A percentile compares a stretch with the other conserved stretches of the same genome.
These are phyloP conservation scores for Epichloe elymi DNA, from an alignment of 2,329 filamentous ascomycete genomes.

Conservation along the genomic window DNA sequence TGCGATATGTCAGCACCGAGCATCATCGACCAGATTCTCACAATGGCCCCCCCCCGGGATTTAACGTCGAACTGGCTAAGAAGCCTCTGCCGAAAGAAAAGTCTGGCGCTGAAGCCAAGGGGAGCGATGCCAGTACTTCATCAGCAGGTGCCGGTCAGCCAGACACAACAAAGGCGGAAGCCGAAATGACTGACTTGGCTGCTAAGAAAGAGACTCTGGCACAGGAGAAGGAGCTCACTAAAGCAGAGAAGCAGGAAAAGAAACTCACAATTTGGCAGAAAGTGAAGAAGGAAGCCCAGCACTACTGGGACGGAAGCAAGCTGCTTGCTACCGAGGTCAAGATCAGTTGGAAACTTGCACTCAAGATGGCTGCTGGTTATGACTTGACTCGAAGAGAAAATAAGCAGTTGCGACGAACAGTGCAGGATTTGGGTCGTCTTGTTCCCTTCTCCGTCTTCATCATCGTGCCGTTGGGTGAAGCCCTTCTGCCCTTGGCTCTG, in stretches of 20 bases:
- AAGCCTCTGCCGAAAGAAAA: slow-evolving; percentile 57
- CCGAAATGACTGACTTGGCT: slow-evolving; percentile 46
- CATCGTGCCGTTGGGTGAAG: slow-evolving; percentile 90
- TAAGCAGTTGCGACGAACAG: slow-evolving; percentile 82
- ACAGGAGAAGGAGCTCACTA: slow-evolving; percentile 44
- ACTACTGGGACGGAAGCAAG: slow-evolving; percentile 99
- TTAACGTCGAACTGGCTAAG: slow-evolving; percentile 81
- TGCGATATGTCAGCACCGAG: slow-evolving; percentile 45
- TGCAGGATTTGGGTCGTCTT: slow-evolving; percentile 82
- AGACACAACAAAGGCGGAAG: slow-evolving; percentile 27
- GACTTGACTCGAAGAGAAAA: slow-evolving; percentile 90
- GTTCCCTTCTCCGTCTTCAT: slow-evolving; percentile 96
- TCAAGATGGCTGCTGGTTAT: slow-evolving; percentile 98
- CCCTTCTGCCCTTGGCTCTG: slow-evolving; percentile 79
- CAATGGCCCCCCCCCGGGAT: slow-evolving; percentile 74
- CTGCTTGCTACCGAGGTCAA: slow-evolving; percentile 80
- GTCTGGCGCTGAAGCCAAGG: slow-evolving; percentile 19
- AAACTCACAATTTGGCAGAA: slow-evolving; percentile 84
- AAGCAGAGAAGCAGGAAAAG: slow-evolving; percentile 56
- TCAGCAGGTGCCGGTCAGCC: slow-evolving; percentile 17
- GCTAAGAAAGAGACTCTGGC: slow-evolving; percentile 48
- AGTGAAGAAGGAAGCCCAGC: slow-evolving; percentile 83
- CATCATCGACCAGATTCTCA: slow-evolving; percentile 39
- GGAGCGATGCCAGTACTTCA: slow-evolving; percentile 14
- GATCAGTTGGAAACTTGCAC: slow-evolving; percentile 79